Evolutionary conservation across 495 filamentous ascomycete species (phyloP).

Genomic region (Aspergillus steynii): DNA sequence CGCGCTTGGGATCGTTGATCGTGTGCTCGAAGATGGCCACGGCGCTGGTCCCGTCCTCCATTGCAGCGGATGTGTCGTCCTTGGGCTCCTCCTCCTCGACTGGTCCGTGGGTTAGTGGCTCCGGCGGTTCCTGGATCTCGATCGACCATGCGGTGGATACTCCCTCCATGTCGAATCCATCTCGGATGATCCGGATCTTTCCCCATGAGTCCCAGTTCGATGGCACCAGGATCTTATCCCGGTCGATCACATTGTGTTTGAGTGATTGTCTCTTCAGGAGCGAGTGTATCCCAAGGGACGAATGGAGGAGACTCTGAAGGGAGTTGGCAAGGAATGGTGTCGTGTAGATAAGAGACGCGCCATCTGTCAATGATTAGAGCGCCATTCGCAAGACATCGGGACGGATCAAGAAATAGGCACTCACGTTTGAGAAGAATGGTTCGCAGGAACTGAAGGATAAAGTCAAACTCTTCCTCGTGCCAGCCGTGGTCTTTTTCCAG

Average conservation of each 20-base stretch:
- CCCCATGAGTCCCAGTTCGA: slow-evolving; percentile 99
- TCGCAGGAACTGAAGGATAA: slow-evolving; percentile 82
- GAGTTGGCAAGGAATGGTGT: slow-evolving; percentile 76
- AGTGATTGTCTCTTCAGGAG: slow-evolving; percentile 77
- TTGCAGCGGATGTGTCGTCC: slow-evolving; percentile 22
- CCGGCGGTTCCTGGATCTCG: slow-evolving; percentile 65
- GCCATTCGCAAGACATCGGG: neutral
- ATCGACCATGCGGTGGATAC: slow-evolving; percentile 81
- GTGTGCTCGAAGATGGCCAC: slow-evolving; percentile 76
- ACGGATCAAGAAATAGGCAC: slow-evolving; percentile 20
- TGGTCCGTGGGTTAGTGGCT: slow-evolving; percentile 29
- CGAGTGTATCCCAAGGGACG: slow-evolving; percentile 87
- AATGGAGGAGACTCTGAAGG: slow-evolving; percentile 80
- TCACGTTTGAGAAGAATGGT: slow-evolving; percentile 84
- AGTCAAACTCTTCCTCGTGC: slow-evolving; percentile 94
- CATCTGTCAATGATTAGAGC: slow-evolving; percentile 58
- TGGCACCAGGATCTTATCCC: slow-evolving; percentile 91
- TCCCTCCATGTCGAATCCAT: slow-evolving; percentile 89
- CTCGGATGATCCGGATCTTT: slow-evolving; percentile 91
- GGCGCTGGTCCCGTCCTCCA: slow-evolving; percentile 53
- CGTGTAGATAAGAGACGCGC: slow-evolving; percentile 88
- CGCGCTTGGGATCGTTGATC: slow-evolving; percentile 69
- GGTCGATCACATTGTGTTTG: slow-evolving; percentile 93
- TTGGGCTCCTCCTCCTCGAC: slow-evolving; percentile 18
- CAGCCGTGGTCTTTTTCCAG: slow-evolving; percentile 84